Evolutionary conservation across 1,284 basidiomycete species (phyloP).

Genomic region (Cystobasidium pallidum): DNA sequence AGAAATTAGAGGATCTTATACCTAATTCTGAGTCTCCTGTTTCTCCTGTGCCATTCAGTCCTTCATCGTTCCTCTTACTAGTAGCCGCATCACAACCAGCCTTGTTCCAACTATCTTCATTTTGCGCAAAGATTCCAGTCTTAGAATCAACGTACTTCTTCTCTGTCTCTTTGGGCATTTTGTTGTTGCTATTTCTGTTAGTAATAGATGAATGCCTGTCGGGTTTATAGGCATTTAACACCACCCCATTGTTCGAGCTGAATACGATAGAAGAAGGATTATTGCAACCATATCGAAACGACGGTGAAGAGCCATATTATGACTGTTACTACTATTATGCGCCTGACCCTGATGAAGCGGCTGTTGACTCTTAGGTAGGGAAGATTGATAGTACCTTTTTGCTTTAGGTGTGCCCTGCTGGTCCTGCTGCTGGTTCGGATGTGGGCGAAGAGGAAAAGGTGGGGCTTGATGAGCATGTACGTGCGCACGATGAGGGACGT

Average conservation of each 20-base stretch:
- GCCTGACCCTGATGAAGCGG: background rate
- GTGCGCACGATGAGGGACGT: too few species aligned
- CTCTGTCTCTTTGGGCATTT: too few species aligned
- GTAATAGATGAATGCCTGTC: background rate
- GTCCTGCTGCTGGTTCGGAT: too few species aligned
- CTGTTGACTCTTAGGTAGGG: background rate
- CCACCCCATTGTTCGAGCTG: background rate
- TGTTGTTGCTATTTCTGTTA: too few species aligned
- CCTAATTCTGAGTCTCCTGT: too few species aligned
- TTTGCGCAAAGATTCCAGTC: background rate
- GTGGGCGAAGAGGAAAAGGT: too few species aligned
- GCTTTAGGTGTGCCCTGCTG: background rate
- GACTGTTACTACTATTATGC: background rate
- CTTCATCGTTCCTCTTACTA: background rate
- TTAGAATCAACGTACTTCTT: background rate
- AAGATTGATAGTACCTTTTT: background rate
- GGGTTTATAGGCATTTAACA: background rate
- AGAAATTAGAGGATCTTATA: too few species aligned
- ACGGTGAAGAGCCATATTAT: background rate
- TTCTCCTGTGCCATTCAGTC: background rate
- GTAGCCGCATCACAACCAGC: background rate
- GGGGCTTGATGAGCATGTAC: too few species aligned
- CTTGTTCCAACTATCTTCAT: background rate
- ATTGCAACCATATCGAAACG: background rate
- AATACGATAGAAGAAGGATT: conserved; percentile 1